Evolutionary conservation across 805 yeast species (phyloP), one percentile per base, ranked within the genome.

Genomic region (Metschnikowia proteae): DNA sequence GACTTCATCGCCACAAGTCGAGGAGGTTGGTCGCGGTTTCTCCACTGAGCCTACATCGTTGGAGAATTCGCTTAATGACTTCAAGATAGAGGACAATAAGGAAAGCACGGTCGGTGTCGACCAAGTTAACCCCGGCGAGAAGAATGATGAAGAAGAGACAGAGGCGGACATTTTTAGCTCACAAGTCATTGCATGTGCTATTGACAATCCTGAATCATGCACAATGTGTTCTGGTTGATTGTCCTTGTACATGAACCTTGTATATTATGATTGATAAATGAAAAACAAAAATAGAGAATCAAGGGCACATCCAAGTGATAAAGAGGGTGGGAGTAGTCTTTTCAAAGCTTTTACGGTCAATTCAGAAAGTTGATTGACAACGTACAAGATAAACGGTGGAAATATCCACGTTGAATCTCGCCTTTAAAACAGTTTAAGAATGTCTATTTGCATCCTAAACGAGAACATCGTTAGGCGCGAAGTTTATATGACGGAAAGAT

Each of bases 151-250:
- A 11, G 54, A 39, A 17, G 62, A 61, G 35, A 47, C 71, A 23
- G 92, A 84, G 59, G 82, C 75, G 50, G 96, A 92, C 67, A 92
- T 92, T 60, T 94, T 75, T 79, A 88, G 92, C 69, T 86, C 96
- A 26, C 85, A 91, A 71, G 98, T 87, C 31, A 83, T 92, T 71
- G 97, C 97, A 32, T 92, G 99, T 77, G 96, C 97, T 48, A 90
- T 94, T 67, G 84, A 87, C 68, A 92, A 94, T 75, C 97, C 97
- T 51, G 98, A 88, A 74, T 82, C 98, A 44, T 92, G 99, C 74
- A 92, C 92, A 65, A 94, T 94, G 98, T 94, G 99, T 77, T 92
- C 98, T 51, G 98, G 98, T 75, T 94, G 73, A 70, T 38, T 25
- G 26, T 37, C 36, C 25, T 27, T 8, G 22, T 13, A 6, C 38